Percentiles rank a stretch among this genome's conserved stretches.
phyloP scores from a whole-genome alignment of 805 yeast genomes.

The Starmerella gropengiesseri region DNA sequence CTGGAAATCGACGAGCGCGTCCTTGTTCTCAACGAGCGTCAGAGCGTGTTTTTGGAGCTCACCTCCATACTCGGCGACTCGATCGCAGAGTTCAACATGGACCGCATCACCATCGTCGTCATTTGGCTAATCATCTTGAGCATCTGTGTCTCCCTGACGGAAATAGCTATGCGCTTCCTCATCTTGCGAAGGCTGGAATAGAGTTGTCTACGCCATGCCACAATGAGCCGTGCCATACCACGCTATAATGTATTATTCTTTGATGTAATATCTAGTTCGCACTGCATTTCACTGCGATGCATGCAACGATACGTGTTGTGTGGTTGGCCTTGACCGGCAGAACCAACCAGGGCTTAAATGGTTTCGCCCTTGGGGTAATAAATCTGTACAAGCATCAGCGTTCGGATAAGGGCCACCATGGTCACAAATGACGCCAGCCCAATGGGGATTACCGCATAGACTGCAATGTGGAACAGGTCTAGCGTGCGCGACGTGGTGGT shows the following conservation, averaged over 20 bases:
- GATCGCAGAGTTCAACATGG: conserved; percentile 85
- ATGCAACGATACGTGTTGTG: no score
- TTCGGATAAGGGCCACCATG: conserved; percentile 72
- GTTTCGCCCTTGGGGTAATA: conserved; percentile 31
- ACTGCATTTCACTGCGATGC: no score
- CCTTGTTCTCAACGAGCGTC: conserved; percentile 83
- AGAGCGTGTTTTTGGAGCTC: conserved; percentile 86
- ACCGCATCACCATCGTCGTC: conserved; percentile 81
- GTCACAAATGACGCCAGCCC: conserved; percentile 90
- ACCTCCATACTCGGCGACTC: conserved; percentile 89
- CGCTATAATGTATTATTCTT: not conserved
- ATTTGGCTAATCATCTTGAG: conserved; percentile 71
- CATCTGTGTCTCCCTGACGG: conserved; percentile 42
- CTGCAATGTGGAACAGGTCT: conserved; percentile 78
- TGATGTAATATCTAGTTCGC: no score
- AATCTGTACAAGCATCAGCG: conserved; percentile 60
- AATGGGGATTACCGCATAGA: conserved; percentile 96
- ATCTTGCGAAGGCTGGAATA: conserved; percentile 5
- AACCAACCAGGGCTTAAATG: conserved; percentile 4
- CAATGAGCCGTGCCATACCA: not conserved
- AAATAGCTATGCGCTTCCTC: conserved; percentile 22
- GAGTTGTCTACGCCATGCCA: no score
- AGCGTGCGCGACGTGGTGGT: conserved; percentile 45
- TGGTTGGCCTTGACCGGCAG: no score
- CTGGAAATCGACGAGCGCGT: conserved; percentile 91